Evolutionary conservation across 2,329 filamentous ascomycete genomes (phyloP).

Genomic region (Phialophora tarda): DNA sequence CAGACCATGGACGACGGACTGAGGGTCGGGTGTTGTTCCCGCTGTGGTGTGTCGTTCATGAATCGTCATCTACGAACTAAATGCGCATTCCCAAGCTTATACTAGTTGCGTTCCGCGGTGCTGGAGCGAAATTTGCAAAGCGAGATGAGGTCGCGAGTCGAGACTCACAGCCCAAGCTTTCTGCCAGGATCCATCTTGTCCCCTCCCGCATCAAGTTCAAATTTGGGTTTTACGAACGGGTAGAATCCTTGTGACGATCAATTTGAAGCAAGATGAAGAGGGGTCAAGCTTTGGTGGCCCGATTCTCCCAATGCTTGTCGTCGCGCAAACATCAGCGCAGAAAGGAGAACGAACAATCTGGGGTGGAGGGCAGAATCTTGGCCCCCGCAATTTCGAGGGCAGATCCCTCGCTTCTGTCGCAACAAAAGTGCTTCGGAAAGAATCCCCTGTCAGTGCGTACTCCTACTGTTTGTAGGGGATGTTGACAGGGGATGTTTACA

Average conservation of each 20-base stretch:
- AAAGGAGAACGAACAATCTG: not conserved
- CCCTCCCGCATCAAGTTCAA: not conserved
- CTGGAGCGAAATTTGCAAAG: not conserved
- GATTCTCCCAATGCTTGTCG: not conserved
- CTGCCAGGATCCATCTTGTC: not conserved
- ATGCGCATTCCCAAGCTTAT: not conserved
- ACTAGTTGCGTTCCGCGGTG: no score
- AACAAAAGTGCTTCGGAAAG: not conserved
- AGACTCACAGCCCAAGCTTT: no score
- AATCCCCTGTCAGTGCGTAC: no score
- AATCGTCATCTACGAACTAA: not conserved
- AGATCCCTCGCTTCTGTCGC: not conserved
- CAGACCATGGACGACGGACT: not conserved
- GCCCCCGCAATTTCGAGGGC: not conserved
- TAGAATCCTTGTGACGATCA: not conserved
- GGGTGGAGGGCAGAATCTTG: not conserved
- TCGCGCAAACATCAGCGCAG: not conserved
- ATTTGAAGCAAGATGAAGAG: not conserved
- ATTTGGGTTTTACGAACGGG: not conserved
- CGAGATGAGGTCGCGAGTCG: not conserved
- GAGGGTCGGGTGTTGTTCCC: not conserved
- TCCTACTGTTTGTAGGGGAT: no score
- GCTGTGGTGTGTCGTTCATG: not conserved
- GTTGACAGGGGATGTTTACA: no score
- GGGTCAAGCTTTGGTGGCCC: conserved; percentile 5